Percentiles rank a stretch among this genome's conserved stretches.
These are phyloP conservation scores for Pythium sp. DNA, from an alignment of 352 stramenopile genomes.

Conservation along the genomic window DNA sequence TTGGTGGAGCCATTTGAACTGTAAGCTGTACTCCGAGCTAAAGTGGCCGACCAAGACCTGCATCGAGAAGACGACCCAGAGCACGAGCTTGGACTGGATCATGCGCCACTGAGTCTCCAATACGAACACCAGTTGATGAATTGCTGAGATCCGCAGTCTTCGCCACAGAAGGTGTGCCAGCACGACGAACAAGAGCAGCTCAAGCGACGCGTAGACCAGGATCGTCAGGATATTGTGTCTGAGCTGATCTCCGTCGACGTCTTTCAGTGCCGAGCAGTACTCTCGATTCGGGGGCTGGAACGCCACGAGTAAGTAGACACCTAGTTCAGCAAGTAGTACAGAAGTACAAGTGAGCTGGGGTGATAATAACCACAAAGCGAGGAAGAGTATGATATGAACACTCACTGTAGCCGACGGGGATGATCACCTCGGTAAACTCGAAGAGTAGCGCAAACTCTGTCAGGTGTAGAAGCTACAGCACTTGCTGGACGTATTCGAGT, in stretches of 20 bases:
- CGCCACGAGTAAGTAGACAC: conserved; percentile 3
- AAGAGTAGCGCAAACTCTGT: conserved; percentile 25
- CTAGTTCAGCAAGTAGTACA: not conserved
- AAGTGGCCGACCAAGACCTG: conserved; percentile 30
- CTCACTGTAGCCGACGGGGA: conserved; percentile 27
- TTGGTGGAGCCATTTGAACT: not conserved
- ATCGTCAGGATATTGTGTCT: conserved; percentile 23
- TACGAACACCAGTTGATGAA: conserved; percentile 37
- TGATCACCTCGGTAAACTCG: conserved; percentile 24
- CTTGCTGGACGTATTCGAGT: conserved; percentile 1
- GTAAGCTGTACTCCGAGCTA: conserved; percentile 16
- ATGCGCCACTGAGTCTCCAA: conserved; percentile 30
- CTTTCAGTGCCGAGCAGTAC: conserved; percentile 29
- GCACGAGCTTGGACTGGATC: conserved; percentile 30
- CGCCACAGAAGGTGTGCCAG: conserved; percentile 22
- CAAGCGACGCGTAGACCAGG: conserved; percentile 32
- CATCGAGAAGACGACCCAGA: conserved; percentile 39
- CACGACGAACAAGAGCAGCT: conserved; percentile 35
- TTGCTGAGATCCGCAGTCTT: conserved; percentile 23
- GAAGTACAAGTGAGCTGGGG: too few species aligned
- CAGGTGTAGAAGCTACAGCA: conserved; percentile 14
- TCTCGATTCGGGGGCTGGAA: conserved; percentile 32
- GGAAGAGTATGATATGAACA: conserved; percentile 3
- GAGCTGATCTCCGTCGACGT: conserved; percentile 20
- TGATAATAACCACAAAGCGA: not conserved